Evolutionary conservation across 371 early-diverging fungal genomes (phyloP), one percentile per base, ranked within the genome.

Genomic region (Rhizopus delemar): DNA sequence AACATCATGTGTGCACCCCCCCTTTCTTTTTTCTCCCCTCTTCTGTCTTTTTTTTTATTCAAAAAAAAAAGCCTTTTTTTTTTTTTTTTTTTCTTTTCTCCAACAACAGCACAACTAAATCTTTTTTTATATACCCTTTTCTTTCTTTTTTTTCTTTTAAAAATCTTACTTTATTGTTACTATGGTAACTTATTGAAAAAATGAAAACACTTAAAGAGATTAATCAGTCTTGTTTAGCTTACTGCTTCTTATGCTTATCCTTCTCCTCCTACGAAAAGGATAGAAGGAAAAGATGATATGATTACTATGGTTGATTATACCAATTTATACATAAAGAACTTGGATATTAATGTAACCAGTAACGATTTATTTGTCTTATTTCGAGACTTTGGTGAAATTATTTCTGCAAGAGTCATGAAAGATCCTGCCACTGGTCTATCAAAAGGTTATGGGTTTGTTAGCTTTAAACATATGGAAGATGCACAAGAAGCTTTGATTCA

Each of bases 381-480:
- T 51, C 65, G 62, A 50, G 60, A 54, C 36, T 79, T 64, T 60
- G 80, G 80, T 34, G 65, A 69, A 32, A 79, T 79, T 15, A 71
- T 79, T 35, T 77, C 77, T 50, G 77, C 73, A 13, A 54, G 75
- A 51, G 89, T 96, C 43, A 92, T 96, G 92, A 86, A 87, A 60
- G 97, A 96, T 61, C 83, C 84, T 4, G 61, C 71, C 39, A 90
- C 93, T 3, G 83, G 84, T 53, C 81, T 85, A 32, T 93, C 95
- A 8, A 86, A 95, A 41, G 93, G 97, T 0, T 96, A 95, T 83
- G 97, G 94, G 3, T 96, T 96, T 48, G 69, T 69, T 11, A 80
- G 80, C 46, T 80, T 61, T 54, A 66, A 66, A 9, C 59, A 59
- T 34, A 46, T 67, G 38, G 75, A 77, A 31, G 77, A 77, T 56